Evolutionary conservation across 2,329 filamentous ascomycete genomes (phyloP), one percentile per base, ranked within the genome.

Genomic region (Torrubiella hemipterigena): DNA sequence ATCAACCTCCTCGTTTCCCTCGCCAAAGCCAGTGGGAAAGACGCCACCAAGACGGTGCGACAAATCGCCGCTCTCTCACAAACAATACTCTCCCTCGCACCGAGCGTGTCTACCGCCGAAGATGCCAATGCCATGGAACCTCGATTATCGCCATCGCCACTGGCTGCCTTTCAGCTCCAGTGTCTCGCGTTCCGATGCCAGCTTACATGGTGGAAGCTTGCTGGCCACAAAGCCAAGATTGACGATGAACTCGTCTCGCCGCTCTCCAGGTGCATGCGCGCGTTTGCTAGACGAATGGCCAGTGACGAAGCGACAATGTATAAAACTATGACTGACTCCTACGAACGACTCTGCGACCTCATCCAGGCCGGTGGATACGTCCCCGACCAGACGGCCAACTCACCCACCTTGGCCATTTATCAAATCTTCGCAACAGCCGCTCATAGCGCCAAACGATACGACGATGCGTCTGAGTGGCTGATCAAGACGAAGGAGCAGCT

Each of bases 21-120:
- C 6, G 61, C 62, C 1, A 55, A 58, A 32, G 49, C 52, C 28
- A 51, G 52, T 33, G 47, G 57, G 4, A 56, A 65, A 12, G 63
- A 69, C n/a, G 49, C 58, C 9, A 55, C 59, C 7, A 85, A 81
- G 46, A 60, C 66, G 13, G 63, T 71, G 8, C 73, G 72, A 4
- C 78, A 84, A 38, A 56, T 87, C 13, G 78, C 84, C 30, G 66
- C 63, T 0, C 47, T 85, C 2, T 74, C 77, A 0, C 76, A 81
- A 41, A 63, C 65, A 3, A 56, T 86, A 0, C 56, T 86, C 2
- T 69, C 73, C 1, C 54, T 86, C 2, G 70, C 76, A 17, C 80
- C 81, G 2, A 79, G 72, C 43, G 60, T 80, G n/a, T 73, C 78
- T 3, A 59, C 61, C 29, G 67, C 71, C 8, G 71, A 77, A 24